phyloP scores from a whole-genome alignment of 2,329 filamentous ascomycete species.

The Colletotrichum magnum region DNA sequence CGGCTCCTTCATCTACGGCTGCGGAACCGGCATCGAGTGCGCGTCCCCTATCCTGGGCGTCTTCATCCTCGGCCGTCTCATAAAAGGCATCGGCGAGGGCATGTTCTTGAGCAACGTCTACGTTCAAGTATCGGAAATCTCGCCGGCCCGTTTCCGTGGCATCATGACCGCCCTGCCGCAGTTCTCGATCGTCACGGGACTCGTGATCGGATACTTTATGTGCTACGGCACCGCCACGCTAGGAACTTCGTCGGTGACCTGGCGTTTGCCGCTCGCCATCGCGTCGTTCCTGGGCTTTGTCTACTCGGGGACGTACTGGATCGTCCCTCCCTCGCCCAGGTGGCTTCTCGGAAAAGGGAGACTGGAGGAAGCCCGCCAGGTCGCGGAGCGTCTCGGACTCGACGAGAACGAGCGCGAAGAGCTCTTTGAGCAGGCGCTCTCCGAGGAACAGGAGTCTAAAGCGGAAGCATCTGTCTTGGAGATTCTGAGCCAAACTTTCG shows the following conservation, averaged over 20 bases:
- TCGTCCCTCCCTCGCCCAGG: slow-evolving; percentile 67
- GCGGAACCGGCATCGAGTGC: slow-evolving; percentile 63
- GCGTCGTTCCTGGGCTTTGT: slow-evolving; percentile 52
- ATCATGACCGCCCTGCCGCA: slow-evolving; percentile 67
- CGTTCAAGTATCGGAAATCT: slow-evolving; percentile 72
- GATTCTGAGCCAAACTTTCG: slow-evolving; percentile 46
- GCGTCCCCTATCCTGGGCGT: slow-evolving; percentile 57
- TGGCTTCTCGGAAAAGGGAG: slow-evolving; percentile 65
- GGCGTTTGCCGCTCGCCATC: slow-evolving; percentile 67
- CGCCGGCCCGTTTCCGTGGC: slow-evolving; percentile 65
- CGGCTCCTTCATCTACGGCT: slow-evolving; percentile 64
- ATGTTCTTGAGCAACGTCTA: slow-evolving; percentile 67
- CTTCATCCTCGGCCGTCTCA: slow-evolving; percentile 68
- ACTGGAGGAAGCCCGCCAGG: slow-evolving; percentile 57
- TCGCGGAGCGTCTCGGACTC: slow-evolving; percentile 58
- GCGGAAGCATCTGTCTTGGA: slow-evolving; percentile 48
- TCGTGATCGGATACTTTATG: slow-evolving; percentile 71
- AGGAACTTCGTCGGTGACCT: slow-evolving; percentile 61
- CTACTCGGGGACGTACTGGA: slow-evolving; percentile 46
- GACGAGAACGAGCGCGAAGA: slow-evolving; percentile 60
- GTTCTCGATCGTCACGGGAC: slow-evolving; percentile 64
- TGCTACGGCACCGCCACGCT: slow-evolving; percentile 70
- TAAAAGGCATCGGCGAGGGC: slow-evolving; percentile 71
- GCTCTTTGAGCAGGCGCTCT: slow-evolving; percentile 42
- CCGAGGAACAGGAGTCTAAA: slow-evolving; percentile 43